Evolutionary conservation across 345 rosid species (phyloP).

Genomic region (Reutealis trisperma): DNA sequence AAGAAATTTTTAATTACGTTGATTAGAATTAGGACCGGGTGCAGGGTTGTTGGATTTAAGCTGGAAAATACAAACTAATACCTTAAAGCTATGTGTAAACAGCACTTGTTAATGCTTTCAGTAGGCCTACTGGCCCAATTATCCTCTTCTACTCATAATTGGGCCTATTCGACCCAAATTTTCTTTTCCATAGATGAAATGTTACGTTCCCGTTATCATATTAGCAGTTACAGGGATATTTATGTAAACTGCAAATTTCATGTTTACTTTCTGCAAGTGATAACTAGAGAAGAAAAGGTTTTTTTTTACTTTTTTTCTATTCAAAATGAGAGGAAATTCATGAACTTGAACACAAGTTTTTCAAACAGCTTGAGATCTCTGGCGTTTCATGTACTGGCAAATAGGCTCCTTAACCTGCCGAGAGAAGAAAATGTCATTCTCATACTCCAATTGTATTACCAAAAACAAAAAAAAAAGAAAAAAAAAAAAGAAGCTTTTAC

Average conservation of each 20-base stretch:
- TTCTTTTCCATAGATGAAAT: background rate
- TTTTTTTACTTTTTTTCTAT: background rate
- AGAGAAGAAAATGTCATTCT: background rate
- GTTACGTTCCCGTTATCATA: background rate
- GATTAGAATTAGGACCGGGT: background rate
- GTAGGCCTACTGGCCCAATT: no score
- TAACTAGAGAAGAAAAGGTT: background rate
- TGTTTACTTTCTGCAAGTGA: background rate
- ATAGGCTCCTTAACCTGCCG: slow-evolving; percentile 93
- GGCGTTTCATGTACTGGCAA: slow-evolving; percentile 71
- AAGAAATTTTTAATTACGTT: background rate
- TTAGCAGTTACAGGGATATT: background rate
- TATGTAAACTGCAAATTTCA: background rate
- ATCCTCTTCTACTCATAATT: background rate
- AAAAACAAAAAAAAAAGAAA: no score
- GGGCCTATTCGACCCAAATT: no score
- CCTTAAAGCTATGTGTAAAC: no score
- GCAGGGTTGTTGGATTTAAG: background rate
- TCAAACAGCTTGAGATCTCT: slow-evolving; percentile 62
- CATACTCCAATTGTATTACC: background rate
- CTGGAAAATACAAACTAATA: background rate
- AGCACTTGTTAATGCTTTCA: no score
- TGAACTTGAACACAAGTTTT: background rate
- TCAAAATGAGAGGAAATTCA: background rate
- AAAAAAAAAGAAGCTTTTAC: background rate